A percentile compares a stretch with the other conserved stretches of the same genome.
Evolutionary conservation across 805 yeast genomes (phyloP).

Genomic region (Hanseniaspora clermontiae): DNA sequence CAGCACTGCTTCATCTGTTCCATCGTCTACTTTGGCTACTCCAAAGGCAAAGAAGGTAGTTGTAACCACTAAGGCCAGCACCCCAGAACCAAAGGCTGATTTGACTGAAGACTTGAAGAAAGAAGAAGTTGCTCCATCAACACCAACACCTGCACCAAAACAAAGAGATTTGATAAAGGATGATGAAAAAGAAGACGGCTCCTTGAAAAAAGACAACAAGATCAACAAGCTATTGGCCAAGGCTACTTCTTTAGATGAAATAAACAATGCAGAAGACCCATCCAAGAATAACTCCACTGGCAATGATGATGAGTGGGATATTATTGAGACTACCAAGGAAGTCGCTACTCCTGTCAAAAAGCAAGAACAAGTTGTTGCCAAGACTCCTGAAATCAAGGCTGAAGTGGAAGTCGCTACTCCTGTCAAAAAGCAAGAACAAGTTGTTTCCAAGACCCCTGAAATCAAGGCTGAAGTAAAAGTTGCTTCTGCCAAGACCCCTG

Average conservation of each 20-base stretch:
- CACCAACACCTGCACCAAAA: conserved; percentile 18
- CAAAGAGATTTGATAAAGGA: conserved; percentile 12
- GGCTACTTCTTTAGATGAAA: conserved; percentile 23
- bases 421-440: not conserved
- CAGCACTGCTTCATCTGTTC: conserved; percentile 29
- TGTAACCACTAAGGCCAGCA: conserved; percentile 10
- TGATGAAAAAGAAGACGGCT: conserved; percentile 15
- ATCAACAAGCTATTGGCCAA: conserved; percentile 24
- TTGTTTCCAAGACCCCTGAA: conserved; percentile 1
- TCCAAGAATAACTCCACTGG: conserved; percentile 22
- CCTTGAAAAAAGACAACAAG: conserved; percentile 21
- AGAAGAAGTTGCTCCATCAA: conserved; percentile 18
- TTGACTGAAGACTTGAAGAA: not conserved
- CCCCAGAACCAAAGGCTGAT: conserved; percentile 19
- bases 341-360: conserved; percentile 10
- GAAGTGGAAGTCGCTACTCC: conserved; percentile 8
- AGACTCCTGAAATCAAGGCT: conserved; percentile 8
- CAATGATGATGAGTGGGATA: conserved; percentile 21
- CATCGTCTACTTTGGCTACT: conserved; percentile 21
- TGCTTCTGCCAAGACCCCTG: conserved; percentile 10
- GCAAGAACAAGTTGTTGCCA: not conserved
- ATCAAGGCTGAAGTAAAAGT: conserved; percentile 4
- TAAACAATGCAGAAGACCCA: conserved; percentile 28
- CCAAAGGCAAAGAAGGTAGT: conserved; percentile 30
- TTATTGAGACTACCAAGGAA: conserved; percentile 16